Conservation (phyloP, 164 flowering plant species). For the Liquidambar formosana region DNA sequence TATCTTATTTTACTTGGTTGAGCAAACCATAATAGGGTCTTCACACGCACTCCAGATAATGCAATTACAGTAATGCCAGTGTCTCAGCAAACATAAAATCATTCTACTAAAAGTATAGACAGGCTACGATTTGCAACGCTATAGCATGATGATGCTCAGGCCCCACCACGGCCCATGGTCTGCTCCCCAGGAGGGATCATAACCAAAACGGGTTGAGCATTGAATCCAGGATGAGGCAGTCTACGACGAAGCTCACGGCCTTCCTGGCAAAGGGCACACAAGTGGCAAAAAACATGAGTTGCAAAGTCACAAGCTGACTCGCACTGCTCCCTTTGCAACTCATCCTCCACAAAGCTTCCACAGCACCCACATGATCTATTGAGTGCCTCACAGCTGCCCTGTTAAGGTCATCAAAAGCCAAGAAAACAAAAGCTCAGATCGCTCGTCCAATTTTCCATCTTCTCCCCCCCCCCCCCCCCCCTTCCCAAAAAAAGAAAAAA, state of each 20-base stretch:
- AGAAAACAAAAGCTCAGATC: too few relatives aligned
- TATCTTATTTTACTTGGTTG: not conserved
- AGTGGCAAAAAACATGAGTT: conserved; percentile 78
- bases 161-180: conserved; percentile 60
- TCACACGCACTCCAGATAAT: not conserved
- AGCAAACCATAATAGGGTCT: not conserved
- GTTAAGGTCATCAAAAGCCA: conserved; percentile 23
- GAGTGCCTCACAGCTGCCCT: conserved; percentile 89
- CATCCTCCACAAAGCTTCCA: conserved; percentile 63
- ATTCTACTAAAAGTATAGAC: not conserved
- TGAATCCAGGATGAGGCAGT: conserved; percentile 84
- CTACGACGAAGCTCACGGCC: conserved; percentile 90
- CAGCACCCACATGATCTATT: conserved; percentile 79
- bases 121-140: conserved; percentile 1
- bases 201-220: conserved; percentile 59
- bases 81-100: not conserved
- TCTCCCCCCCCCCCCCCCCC: too few relatives aligned
- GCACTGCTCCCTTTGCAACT: conserved; percentile 65
- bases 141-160: conserved; percentile 8
- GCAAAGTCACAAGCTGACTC: conserved; percentile 81
- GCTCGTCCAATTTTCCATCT: too few relatives aligned
- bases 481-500: not conserved
- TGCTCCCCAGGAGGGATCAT: conserved; percentile 87
- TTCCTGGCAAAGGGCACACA: conserved; percentile 92
- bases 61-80: not conserved